Base-by-base conservation (phyloP, 164 flowering plant genomes). In the Nymphaea thermarum region DNA sequence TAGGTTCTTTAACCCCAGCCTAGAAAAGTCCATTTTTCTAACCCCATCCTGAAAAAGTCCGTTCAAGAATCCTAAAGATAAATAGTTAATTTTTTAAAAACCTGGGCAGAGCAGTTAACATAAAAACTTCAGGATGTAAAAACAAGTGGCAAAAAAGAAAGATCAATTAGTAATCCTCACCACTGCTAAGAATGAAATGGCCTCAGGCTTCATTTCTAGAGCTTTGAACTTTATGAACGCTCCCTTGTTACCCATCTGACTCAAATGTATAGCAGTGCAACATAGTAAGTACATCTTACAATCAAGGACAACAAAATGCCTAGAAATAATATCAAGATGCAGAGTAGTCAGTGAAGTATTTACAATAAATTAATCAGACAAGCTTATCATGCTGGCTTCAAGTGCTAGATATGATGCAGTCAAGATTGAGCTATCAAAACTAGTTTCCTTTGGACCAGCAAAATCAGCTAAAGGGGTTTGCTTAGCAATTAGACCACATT, bases 241-340 rank as follows among this genome's bases (percentile, higher is more conserved):
- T 68, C 97, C 99, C 77, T 94, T 94, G 82, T 94, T 94, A 53
- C 98, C 97, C 98, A 94, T 94, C 98, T 94, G 91, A 71, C 77
- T 57, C 64, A 65, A 62, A 8, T 8, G 6, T 62, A 5, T 17
- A 62, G 18, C 12, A 25, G 1, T 25, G 36, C 36, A 25, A 25
- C 36, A 25, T 25, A 25, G 36, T 25, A 25, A 25, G 36, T 25
- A 25, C 57, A 51, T 10, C 57, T 8, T 51, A 51, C 57, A 51
- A 51, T 51, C 12, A 51, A 51, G 14, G 14, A 51, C 14, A 51
- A 51, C 12, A 8, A 15, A 51, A 8, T 51, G 3, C 57, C 14
- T 51, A 51, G 57, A 51, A 8, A 51, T 3, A 51, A 51, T 5
- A 51, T 51, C 8, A 4, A 15, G 8, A 51, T 51, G 8, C 7